phyloP scores from a whole-genome alignment of 257 asterid genomes.

The Solanum bulbocastanum region DNA sequence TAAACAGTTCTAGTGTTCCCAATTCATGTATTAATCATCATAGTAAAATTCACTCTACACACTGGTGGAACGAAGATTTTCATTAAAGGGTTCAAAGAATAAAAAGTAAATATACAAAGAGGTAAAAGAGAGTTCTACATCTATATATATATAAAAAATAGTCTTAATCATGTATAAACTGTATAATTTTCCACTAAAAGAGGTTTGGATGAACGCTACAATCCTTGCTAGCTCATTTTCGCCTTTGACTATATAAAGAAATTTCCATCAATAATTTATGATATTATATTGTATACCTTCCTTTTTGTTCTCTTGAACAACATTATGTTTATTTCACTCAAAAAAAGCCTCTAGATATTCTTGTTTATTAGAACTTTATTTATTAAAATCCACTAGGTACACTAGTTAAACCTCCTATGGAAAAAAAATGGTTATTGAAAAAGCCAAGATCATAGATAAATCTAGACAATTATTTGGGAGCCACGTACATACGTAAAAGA shows the following conservation, averaged over 20 bases:
- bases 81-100: background rate
- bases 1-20: background rate
- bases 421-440: background rate
- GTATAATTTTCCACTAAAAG: too few relatives aligned
- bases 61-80: background rate
- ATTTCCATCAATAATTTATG: background rate
- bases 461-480: background rate
- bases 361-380: too few relatives aligned
- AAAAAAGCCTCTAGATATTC: too few relatives aligned
- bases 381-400: background rate
- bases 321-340: background rate
- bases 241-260: background rate
- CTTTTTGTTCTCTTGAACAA: background rate
- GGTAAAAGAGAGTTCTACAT: background rate
- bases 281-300: background rate
- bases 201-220: background rate
- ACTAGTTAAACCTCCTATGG: background rate
- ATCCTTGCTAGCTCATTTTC: background rate
- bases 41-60: background rate
- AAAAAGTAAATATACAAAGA: too few relatives aligned
- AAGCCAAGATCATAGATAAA: background rate
- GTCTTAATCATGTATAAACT: too few relatives aligned
- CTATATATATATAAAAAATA: too few relatives aligned
- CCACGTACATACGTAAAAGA: background rate
- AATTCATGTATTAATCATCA: background rate